Base-by-base conservation (phyloP, 768 basidiomycete species). In the Xerocomus potaroensis region DNA sequence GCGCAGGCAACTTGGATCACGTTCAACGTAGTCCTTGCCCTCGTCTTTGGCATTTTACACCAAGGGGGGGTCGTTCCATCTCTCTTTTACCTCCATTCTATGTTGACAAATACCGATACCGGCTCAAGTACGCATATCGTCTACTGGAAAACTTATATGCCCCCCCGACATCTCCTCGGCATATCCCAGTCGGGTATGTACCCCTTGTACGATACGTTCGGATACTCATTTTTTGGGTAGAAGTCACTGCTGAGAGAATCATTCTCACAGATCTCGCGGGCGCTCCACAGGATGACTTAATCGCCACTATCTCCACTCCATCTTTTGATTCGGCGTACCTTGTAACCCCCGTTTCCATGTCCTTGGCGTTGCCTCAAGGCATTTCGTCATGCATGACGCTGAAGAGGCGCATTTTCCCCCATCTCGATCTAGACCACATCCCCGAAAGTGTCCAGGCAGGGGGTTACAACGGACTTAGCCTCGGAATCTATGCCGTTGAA, bases 51-150 rank as follows among this genome's bases (percentile, higher is more conserved):
- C 12, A 6, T 72, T 36, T 45, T 71, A 24, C 70, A 72, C 27
- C 71, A 72, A 50, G 71, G 69, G 32, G 71, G 71, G 15, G 57
- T 72, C n/a, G 62, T 70, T n/a, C 71, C 64, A 5, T 72, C 71
- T 21, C 59, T 67, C 24, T 53, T 70, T 26, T 54, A 56, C 35
- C 57, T 72, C 7, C 66, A 67, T 44, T 60, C 61, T 8, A 32
- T 34, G 12, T 48, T 69, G 22, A 37, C 22, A 11, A 32, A 47
- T 32, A 10, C 49, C 7, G 12, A 41, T 8, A 2, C 52, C 15
- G 38, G 19, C 32, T 44, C 45, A 11, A 48, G 39, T 6, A 48
- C 44, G n/a, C 49, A 48, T 11, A 22, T 69, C 15, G 47, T 69
- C 16, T 71, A 68, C 34, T 72, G 71, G 71, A 72, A 69, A 51